Conservation (phyloP, 371 early-diverging fungal species). For the Fennellomyces sp. region DNA sequence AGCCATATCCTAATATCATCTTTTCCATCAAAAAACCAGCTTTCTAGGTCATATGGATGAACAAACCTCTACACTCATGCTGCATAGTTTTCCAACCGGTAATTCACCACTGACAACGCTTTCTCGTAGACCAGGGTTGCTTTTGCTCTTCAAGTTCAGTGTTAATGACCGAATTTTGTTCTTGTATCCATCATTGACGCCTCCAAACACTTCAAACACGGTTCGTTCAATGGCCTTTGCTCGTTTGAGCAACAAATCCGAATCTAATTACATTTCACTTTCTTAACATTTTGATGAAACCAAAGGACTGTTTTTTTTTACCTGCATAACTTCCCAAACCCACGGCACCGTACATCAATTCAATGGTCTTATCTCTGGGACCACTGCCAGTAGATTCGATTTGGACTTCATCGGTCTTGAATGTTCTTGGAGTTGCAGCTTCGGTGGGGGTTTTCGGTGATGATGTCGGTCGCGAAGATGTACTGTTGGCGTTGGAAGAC, state of each 20-base stretch:
- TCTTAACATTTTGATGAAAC: not conserved
- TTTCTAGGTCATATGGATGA: not conserved
- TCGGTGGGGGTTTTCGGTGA: conserved; percentile 32
- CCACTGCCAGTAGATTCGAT: conserved; percentile 65
- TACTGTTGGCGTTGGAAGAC: conserved; percentile 4
- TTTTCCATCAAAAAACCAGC: not conserved
- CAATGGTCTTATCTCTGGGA: conserved; percentile 82
- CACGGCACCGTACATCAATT: conserved; percentile 84
- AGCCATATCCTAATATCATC: conserved; percentile 75
- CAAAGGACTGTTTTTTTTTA: conserved; percentile 28
- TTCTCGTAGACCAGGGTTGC: conserved; percentile 80
- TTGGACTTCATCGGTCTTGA: conserved; percentile 65
- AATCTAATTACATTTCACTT: no score
- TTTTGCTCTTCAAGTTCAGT: conserved; percentile 82
- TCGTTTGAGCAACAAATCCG: conserved; percentile 61
- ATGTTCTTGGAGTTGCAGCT: conserved; percentile 54
- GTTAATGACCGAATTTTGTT: conserved; percentile 80
- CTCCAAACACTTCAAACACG: conserved; percentile 58
- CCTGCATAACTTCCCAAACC: conserved; percentile 72
- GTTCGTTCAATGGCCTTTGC: conserved; percentile 72
- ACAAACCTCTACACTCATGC: conserved; percentile 73
- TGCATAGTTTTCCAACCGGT: conserved; percentile 65
- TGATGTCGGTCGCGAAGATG: conserved; percentile 9
- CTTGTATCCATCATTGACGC: conserved; percentile 70
- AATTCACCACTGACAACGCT: conserved; percentile 76